Base-by-base conservation (phyloP, 768 basidiomycete genomes). In the Cyclocybe cylindracea region DNA sequence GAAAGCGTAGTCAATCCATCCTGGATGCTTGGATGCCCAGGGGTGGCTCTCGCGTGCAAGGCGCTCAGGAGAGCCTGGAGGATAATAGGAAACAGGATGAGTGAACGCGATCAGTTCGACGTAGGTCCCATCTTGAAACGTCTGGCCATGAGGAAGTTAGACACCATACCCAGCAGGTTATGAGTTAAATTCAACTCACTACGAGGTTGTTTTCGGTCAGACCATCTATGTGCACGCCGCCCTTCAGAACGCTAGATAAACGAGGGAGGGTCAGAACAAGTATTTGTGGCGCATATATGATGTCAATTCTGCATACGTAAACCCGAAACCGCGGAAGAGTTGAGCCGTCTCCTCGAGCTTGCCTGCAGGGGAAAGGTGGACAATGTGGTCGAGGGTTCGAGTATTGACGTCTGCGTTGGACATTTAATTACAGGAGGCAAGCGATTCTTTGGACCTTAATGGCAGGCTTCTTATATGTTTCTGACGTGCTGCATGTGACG, bases 41-140 rank as follows among this genome's bases (percentile, higher is more conserved):
- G 68, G 70, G 55, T 82, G 74, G 0, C 53, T 47, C 18, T 77
- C 77, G 2, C 85, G 78, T 19, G 66, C 60, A 2, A 60, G 47
- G 13, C 77, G 73, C 36, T 72, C 73, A 10, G 77, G 77, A 31
- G 80, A 78, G 7, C 69, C 71, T 0, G 73, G 74, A 2, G 82
- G 83, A 53, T 86, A 86, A 57, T 78, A 65, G 0, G 78, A 74
- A 8, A 68, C 64, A 1, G 83, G 78, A 47, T 83, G 75, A 1
- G 75, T 80, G 70, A 89, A 90, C 13, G 79, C 76, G 58, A 90
- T 79, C 32, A 90, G 77, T 61, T 90, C 88, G 41, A 90, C 70
- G 63, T 89, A 90, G 11, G 71, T 70, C 10, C 80, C 79, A 51
- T 87, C 85, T 29, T 66, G 64, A 18, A 88, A 66, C 39, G 84